Evolutionary conservation across 176 grass and related monocot genomes (phyloP).

Genomic region (Puya raimondii): DNA sequence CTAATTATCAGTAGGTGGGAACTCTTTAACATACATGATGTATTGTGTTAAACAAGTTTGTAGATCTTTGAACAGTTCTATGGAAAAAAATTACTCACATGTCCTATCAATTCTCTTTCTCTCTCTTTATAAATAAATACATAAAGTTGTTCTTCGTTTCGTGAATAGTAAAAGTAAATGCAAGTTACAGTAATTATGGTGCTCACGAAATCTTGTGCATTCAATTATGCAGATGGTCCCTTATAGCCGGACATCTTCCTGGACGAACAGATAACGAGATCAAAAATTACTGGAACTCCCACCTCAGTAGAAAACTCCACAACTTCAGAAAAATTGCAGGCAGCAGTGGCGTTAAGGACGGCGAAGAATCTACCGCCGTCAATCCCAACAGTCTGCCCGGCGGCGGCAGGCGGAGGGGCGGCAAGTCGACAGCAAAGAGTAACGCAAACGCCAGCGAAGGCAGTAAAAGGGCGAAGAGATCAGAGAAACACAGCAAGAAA

Average conservation of each 20-base stretch:
- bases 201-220: background rate
- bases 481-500: background rate
- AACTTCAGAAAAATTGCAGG: background rate
- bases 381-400: conserved; percentile 40
- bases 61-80: no score
- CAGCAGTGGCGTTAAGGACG: conserved; percentile 1
- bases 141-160: no score
- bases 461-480: background rate
- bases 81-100: no score
- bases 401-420: conserved; percentile 34
- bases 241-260: conserved; percentile 50
- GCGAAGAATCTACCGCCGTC: background rate
- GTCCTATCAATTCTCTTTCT: no score
- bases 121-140: no score
- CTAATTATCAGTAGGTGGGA: no score
- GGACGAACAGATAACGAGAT: conserved; percentile 51
- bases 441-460: background rate
- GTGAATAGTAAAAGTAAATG: no score
- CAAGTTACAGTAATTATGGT: background rate
- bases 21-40: no score
- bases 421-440: conserved; percentile 2
- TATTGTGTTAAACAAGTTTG: no score
- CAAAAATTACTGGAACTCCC: conserved; percentile 61
- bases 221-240: conserved; percentile 32
- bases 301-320: conserved; percentile 20